Evolutionary conservation across 108 stramenopile species (phyloP), one percentile per base, ranked within the genome.

Genomic region (Bacterosira constricta): DNA sequence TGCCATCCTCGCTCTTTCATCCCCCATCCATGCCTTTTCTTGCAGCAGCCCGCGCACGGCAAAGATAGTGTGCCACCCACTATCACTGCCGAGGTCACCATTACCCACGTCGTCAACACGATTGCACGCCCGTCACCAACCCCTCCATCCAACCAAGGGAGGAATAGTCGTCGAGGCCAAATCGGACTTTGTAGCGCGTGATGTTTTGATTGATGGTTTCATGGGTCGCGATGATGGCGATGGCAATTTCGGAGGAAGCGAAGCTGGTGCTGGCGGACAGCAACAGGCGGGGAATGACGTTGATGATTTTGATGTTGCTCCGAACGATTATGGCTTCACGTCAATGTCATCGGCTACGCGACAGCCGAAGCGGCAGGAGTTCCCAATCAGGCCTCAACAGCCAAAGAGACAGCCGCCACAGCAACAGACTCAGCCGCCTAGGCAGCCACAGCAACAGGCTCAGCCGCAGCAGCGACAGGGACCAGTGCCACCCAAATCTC

Each of bases 101-200:
- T 8, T 27, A 12, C 29, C 36, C n/a, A 21, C 32, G 20, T 18
- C 42, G 13, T 30, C 32, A 31, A 37, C 49, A 12, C 63, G 49
- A 12, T 37, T 50, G 13, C 12, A 34, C 21, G 63, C 20, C 49
- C 49, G 49, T 7, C 63, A 65, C 25, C 63, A 46, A 23, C 35
- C 63, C 31, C 49, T 65, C 18, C 63, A 65, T 23, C 63, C 63
- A 23, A 35, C 63, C 31, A 73, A 73, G 35, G 44, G 63, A 2
- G 63, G 63, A 21, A 73, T 73, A 1, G 21, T 73, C n/a, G 72
- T 64, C 1, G 21, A 54, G 20, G 44, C 63, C 26, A 42, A 73
- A 12, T 50, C 51, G 6, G 63, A 73, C 12, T 73, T 26, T 42
- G 55, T 73, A 37, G 72, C 72, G 29, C 25, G 51, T 30, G 72